These are phyloP conservation scores for Microcyclosporella mali DNA, from an alignment of 2,329 filamentous ascomycete species.

Conservation along the genomic window DNA sequence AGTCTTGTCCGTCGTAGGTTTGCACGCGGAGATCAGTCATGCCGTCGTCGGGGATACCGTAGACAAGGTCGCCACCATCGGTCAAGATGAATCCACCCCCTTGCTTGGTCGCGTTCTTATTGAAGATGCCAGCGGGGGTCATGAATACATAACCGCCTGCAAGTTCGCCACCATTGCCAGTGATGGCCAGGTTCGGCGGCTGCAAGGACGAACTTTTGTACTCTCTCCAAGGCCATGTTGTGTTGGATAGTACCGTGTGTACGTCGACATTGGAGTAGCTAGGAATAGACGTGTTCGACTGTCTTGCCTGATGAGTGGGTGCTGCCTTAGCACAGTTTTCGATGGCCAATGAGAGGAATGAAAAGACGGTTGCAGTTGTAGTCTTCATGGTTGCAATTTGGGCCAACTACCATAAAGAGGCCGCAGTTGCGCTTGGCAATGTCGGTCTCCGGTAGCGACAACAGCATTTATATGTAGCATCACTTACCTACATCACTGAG, in stretches of 20 bases:
- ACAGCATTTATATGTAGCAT: too few species aligned
- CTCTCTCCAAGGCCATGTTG: background rate
- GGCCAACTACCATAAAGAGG: too few species aligned
- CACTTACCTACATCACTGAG: too few species aligned
- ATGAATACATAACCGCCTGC: constrained; percentile 1
- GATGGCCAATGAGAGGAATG: too few species aligned
- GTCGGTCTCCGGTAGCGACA: too few species aligned
- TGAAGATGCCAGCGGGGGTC: background rate
- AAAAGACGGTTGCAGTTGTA: too few species aligned
- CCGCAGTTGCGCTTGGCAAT: too few species aligned
- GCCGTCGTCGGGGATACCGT: constrained; percentile 10
- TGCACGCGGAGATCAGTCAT: constrained; percentile 19
- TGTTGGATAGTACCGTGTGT: background rate
- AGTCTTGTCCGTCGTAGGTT: constrained; percentile 8
- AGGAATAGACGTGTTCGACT: too few species aligned
- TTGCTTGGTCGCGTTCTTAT: background rate
- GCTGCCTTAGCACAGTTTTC: too few species aligned
- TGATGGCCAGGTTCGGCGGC: background rate
- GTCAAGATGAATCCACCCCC: background rate
- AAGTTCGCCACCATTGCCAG: background rate
- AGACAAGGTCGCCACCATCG: constrained; percentile 13
- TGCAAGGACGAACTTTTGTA: background rate
- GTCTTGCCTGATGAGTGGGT: too few species aligned
- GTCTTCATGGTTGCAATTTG: too few species aligned
- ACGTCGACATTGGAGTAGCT: too few species aligned